Percentiles rank a stretch among this genome's conserved stretches.
Evolutionary conservation across 306 rosid species (phyloP).

Genomic region (Castanea mollissima): DNA sequence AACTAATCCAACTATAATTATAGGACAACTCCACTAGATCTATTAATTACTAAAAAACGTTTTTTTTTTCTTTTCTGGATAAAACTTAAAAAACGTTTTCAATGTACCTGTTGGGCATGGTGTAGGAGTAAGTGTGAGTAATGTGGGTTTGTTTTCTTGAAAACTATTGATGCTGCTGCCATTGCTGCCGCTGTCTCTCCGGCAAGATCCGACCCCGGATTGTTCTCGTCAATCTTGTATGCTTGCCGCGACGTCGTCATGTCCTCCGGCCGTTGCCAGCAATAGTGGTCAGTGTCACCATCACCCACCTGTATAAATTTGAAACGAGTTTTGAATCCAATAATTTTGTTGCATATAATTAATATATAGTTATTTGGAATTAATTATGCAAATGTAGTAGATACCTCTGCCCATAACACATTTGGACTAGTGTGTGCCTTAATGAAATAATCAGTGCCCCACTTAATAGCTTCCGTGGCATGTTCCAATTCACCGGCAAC

Average conservation of each 20-base stretch:
- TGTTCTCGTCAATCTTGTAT: constrained; percentile 69
- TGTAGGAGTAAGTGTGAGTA: constrained; percentile 80
- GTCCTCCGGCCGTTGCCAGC: constrained; percentile 98
- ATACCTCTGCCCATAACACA: constrained; percentile 96
- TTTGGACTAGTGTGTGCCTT: constrained; percentile 92
- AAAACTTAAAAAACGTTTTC: not conserved
- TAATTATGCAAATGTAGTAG: not conserved
- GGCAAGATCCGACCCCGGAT: constrained; percentile 97
- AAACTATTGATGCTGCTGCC: constrained; percentile 87
- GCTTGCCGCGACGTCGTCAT: constrained; percentile 97
- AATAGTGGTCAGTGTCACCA: constrained; percentile 96
- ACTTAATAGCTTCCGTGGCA: constrained; percentile 86
- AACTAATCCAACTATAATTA: not conserved
- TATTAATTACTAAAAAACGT: not conserved
- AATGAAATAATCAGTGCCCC: constrained; percentile 98
- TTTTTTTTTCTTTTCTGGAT: too few relatives aligned
- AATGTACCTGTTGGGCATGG: constrained; percentile 77
- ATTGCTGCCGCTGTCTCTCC: constrained; percentile 92
- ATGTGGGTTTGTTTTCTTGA: constrained; percentile 78
- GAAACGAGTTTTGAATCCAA: not conserved
- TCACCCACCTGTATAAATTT: constrained; percentile 70
- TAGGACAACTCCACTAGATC: constrained; percentile 1
- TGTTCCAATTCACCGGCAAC: constrained; percentile 78
- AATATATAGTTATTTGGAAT: too few relatives aligned
- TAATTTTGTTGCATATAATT: too few relatives aligned